Evolutionary conservation across 192 early-diverging fungal genomes (phyloP), one percentile per base, ranked within the genome.

Genomic region (Diversispora eburnea): DNA sequence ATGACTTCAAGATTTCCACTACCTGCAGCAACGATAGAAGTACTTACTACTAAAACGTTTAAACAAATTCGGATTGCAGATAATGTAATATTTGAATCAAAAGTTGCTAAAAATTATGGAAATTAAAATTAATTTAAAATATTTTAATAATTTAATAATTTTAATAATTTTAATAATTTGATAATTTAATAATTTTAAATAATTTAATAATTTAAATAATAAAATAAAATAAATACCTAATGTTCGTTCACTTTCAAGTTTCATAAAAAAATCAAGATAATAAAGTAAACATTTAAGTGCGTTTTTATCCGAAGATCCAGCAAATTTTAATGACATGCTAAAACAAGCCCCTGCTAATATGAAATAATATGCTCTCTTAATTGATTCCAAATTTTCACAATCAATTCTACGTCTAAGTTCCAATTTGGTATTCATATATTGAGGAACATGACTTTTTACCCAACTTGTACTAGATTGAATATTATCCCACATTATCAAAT

Each of bases 11-110:
- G 67, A 70, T 93, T 80, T 4, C 94, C 95, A 7, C 88, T 89
- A 39, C 95, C 96, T 8, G 93, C 92, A 78, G 93, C 85, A 0
- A 98, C 87, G 62, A 93, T 84, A 1, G 89, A 84, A 0, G 87
- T 77, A 5, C 89, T 82, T 3, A 87, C 78, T 4, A 85, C 75
- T 5, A 91, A 47, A 3, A 92, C 86, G 76, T 94, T 91, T 4
- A 93, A 67, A 75, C 93, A 94, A 6, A 81, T 77, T 47, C 86
- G 82, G 3, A 88, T 84, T 8, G 88, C 78, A 3, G 80, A 78
- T 39, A 84, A 85, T 42, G 89, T 93, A 58, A 94, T 81, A 67
- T 85, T 86, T 70, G 87, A 78, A 25, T 86, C 80, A 67, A 87
- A 88, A 0, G 80, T 83, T 8, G 78, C 86, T 90, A 74, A 20